Base-by-base conservation (phyloP, 208 protist genomes). In the Tritrichomonas foetus region DNA sequence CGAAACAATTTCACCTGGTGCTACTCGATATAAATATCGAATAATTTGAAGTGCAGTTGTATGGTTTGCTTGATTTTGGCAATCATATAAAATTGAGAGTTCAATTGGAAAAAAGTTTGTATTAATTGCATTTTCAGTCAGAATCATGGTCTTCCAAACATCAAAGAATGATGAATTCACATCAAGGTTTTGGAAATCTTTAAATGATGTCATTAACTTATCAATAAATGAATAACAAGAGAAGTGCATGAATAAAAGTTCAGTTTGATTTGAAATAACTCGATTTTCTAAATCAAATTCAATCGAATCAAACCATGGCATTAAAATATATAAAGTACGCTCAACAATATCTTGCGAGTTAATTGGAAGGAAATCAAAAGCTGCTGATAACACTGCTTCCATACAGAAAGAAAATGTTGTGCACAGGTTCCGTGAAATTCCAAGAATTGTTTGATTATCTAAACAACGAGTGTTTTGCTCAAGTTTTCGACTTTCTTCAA, bases 231-330 rank as follows among this genome's bases (percentile, higher is more conserved):
- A 22, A 47, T 44, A 89, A 39, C 78, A 89, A 57, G 47, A 61
- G 36, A 89, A 89, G 33, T 39, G 44, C 41, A 89, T 53, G 30
- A 89, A 89, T 57, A 44, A 27, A 27, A 89, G 27, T 57, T 89
- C 78, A n/a, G 78, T 57, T 89, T 89, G n/a, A 39, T 49, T 53
- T 25, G 78, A 89, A 57, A 89, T 89, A 5, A 89, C 78, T 89
- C 78, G 25, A 39, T 89, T 89, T 57, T 89, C 78, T 11, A 53
- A 61, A 50, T 89, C 78, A 50, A 89, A 89, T 5, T 53, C 16
- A 20, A 89, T 36, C 20, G 47, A 50, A 5, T 89, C 27, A 36
- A 89, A 89, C 78, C 78, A 89, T 30, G 74, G 74, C 1, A 82
- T 53, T 16, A 82, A 82, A 50, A 47, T 47, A 25, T 49, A 30